Conservation (phyloP, 257 asterid species). For the Scutellaria galericulata region DNA sequence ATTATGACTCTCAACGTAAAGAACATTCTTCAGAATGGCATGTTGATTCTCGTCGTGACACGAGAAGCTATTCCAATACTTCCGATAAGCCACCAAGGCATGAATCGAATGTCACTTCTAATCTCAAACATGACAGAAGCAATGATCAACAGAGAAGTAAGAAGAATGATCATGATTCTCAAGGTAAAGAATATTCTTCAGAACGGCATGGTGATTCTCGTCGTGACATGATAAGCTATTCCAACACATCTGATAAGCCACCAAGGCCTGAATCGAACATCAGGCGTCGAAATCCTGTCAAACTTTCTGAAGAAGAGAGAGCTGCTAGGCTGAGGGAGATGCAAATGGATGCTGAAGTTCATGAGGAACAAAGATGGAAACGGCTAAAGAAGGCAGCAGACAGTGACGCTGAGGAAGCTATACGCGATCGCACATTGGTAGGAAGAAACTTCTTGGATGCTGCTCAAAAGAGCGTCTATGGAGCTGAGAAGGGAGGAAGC, state of each 20-base stretch:
- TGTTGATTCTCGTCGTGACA: constrained; percentile 39
- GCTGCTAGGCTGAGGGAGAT: constrained; percentile 87
- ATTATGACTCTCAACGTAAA: constrained; percentile 33
- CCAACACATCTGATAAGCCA: constrained; percentile 43
- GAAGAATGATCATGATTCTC: constrained; percentile 30
- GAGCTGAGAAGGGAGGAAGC: constrained; percentile 93
- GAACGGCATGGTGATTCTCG: constrained; percentile 44
- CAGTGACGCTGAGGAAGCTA: constrained; percentile 71
- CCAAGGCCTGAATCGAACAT: constrained; percentile 47
- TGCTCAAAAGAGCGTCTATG: constrained; percentile 80
- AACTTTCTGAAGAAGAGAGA: constrained; percentile 91
- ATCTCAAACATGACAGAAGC: constrained; percentile 27
- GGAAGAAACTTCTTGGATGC: constrained; percentile 84
- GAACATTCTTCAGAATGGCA: constrained; percentile 46
- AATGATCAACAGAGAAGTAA: constrained; percentile 32
- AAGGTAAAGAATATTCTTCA: constrained; percentile 42
- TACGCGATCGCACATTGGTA: constrained; percentile 43
- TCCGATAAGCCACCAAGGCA: constrained; percentile 39
- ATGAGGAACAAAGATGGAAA: constrained; percentile 94
- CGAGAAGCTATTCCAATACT: constrained; percentile 40
- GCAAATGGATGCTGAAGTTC: constrained; percentile 90
- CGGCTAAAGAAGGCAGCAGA: constrained; percentile 86
- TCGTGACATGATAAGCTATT: constrained; percentile 34
- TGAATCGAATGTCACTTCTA: constrained; percentile 17
- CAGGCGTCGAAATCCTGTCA: constrained; percentile 50